phyloP scores from a whole-genome alignment of 2,329 filamentous ascomycete genomes.

The Rachicladosporium sp. region DNA sequence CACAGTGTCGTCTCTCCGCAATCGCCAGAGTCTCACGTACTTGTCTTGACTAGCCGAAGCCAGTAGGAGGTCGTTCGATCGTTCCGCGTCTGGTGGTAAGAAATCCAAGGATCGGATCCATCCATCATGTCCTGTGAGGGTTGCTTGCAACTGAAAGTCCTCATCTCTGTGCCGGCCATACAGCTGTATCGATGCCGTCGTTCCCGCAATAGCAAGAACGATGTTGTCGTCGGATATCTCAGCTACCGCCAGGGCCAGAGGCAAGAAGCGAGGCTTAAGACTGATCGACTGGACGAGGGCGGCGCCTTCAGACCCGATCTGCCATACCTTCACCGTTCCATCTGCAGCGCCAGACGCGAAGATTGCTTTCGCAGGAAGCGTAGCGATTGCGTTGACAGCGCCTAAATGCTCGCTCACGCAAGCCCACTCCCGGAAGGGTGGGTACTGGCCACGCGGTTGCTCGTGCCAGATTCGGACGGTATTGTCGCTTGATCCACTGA shows the following conservation, averaged over 20 bases:
- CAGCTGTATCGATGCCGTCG: constrained; percentile 68
- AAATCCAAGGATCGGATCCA: constrained; percentile 88
- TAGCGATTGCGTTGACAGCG: constrained; percentile 55
- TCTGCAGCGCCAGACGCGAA: constrained; percentile 53
- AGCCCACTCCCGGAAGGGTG: constrained; percentile 29
- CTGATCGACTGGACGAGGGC: constrained; percentile 54
- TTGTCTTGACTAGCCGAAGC: constrained; percentile 96
- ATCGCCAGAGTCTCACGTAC: constrained; percentile 85
- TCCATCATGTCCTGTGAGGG: constrained; percentile 78
- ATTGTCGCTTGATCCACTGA: constrained; percentile 75
- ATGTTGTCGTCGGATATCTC: constrained; percentile 39
- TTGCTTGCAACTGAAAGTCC: constrained; percentile 60
- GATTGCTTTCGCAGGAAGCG: constrained; percentile 32
- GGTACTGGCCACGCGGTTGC: constrained; percentile 7
- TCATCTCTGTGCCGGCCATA: constrained; percentile 44
- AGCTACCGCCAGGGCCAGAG: constrained; percentile 61
- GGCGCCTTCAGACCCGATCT: constrained; percentile 32
- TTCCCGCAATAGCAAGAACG: constrained; percentile 69
- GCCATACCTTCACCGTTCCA: constrained; percentile 56
- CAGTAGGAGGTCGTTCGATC: constrained; percentile 58
- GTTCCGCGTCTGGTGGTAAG: constrained; percentile 44
- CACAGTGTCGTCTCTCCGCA: constrained; percentile 42
- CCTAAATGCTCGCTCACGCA: constrained; percentile 56
- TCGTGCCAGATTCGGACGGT: constrained; percentile 51
- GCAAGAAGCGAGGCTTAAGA: constrained; percentile 68